A percentile compares a stretch with the other conserved stretches of the same genome.
These are phyloP conservation scores for Eucalyptus sp. DNA, from an alignment of 345 rosid genomes.

Conservation along the genomic window DNA sequence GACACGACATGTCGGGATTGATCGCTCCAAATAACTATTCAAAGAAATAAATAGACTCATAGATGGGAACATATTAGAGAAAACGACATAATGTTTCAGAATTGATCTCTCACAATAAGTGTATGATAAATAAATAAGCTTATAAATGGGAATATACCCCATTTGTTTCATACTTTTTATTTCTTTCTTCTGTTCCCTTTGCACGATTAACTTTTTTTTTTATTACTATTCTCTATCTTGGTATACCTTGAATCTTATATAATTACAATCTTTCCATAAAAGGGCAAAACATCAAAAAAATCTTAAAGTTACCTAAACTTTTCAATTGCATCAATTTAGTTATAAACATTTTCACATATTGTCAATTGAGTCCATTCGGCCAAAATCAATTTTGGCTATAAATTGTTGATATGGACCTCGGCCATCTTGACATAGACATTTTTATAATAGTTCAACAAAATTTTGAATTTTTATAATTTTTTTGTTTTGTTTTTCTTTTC, in stretches of 20 bases:
- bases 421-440: not conserved
- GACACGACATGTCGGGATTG: not conserved
- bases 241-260: not conserved
- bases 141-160: not conserved
- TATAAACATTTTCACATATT: not conserved
- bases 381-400: not conserved
- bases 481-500: too few species aligned
- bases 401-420: not conserved
- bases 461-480: not conserved
- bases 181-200: not conserved
- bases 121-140: not conserved
- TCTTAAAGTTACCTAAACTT: too few species aligned
- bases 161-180: not conserved
- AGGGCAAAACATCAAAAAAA: not conserved
- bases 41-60: not conserved
- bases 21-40: not conserved
- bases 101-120: not conserved
- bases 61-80: not conserved
- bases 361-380: not conserved
- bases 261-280: not conserved
- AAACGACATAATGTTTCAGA: not conserved
- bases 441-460: too few species aligned
- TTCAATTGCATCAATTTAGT: not conserved
- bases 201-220: not conserved
- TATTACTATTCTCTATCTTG: not conserved